phyloP scores from a whole-genome alignment of 495 filamentous ascomycete species.

The Penicillium paxilli region DNA sequence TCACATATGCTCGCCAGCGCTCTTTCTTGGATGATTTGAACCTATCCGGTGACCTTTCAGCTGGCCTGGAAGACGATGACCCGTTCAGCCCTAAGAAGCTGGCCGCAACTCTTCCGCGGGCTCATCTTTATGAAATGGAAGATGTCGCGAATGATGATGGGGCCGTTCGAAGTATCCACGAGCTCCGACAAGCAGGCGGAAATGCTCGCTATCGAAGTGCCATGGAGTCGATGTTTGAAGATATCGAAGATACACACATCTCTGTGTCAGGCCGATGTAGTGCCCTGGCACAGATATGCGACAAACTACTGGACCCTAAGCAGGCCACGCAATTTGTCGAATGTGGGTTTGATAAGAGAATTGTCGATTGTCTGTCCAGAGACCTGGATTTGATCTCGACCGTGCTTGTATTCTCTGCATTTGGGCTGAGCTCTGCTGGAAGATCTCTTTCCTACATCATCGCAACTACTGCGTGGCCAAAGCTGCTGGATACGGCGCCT shows the following conservation, averaged over 20 bases:
- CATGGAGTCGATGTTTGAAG: slow-evolving; percentile 79
- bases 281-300: slow-evolving; percentile 67
- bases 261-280: slow-evolving; percentile 50
- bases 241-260: slow-evolving; percentile 63
- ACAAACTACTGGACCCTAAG: slow-evolving; percentile 65
- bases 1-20: slow-evolving; percentile 65
- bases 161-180: slow-evolving; percentile 80
- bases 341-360: slow-evolving; percentile 65
- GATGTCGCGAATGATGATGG: slow-evolving; percentile 52
- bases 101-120: slow-evolving; percentile 7
- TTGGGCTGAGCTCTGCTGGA: slow-evolving; percentile 24
- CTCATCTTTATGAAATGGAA: slow-evolving; percentile 37
- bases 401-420: slow-evolving; percentile 34
- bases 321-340: slow-evolving; percentile 74
- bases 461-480: slow-evolving; percentile 33
- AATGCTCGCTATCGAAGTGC: slow-evolving; percentile 80
- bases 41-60: slow-evolving; percentile 10
- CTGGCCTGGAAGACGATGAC: slow-evolving; percentile 2
- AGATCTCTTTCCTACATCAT: slow-evolving; percentile 27
- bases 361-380: slow-evolving; percentile 48
- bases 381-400: slow-evolving; percentile 33
- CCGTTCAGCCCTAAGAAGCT: neutral
- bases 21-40: slow-evolving; percentile 55
- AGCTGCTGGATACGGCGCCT: slow-evolving; percentile 29
- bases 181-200: slow-evolving; percentile 81